A percentile compares a stretch with the other conserved stretches of the same genome.
Conservation (phyloP, 257 asterid genomes). For the Orobanche coerulescens region DNA sequence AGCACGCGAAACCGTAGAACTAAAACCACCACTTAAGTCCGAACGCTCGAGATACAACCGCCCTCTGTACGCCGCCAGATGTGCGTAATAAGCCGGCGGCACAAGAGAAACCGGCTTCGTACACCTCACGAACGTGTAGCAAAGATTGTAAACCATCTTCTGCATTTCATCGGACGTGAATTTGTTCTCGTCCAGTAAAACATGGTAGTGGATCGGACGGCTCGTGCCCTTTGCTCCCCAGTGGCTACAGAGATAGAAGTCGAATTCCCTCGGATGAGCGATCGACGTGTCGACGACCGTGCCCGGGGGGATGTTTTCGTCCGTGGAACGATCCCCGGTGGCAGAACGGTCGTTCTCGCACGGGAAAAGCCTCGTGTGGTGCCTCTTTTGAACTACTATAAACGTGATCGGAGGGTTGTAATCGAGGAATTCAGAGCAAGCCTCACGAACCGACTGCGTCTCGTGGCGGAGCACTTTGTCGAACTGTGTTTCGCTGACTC, state of each 20-base stretch:
- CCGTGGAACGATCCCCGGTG: slow-evolving; percentile 19
- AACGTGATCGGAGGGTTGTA: slow-evolving; percentile 85
- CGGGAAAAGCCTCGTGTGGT: slow-evolving; percentile 78
- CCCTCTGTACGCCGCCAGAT: slow-evolving; percentile 92
- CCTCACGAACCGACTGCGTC: slow-evolving; percentile 45
- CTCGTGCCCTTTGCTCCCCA: slow-evolving; percentile 97
- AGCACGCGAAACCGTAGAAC: slow-evolving; percentile 40
- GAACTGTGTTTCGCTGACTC: slow-evolving; percentile 93
- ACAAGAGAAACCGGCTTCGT: slow-evolving; percentile 93
- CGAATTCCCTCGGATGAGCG: slow-evolving; percentile 78
- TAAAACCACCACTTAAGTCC: slow-evolving; percentile 24
- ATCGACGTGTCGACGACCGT: slow-evolving; percentile 86
- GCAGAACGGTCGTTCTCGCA: slow-evolving; percentile 31
- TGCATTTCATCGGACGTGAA: slow-evolving; percentile 92
- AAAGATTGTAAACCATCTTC: slow-evolving; percentile 74
- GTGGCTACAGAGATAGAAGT: slow-evolving; percentile 90
- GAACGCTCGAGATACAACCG: slow-evolving; percentile 66
- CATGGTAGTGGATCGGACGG: slow-evolving; percentile 83
- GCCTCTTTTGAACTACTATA: slow-evolving; percentile 83
- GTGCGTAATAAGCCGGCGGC: slow-evolving; percentile 93
- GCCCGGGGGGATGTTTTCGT: slow-evolving; percentile 78
- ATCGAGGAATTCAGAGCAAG: slow-evolving; percentile 50
- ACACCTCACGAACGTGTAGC: slow-evolving; percentile 92
- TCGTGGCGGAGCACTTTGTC: slow-evolving; percentile 58
- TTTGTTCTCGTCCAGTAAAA: slow-evolving; percentile 72